phyloP scores from a whole-genome alignment of 176 grass and related monocot species.

The Avena eriantha region DNA sequence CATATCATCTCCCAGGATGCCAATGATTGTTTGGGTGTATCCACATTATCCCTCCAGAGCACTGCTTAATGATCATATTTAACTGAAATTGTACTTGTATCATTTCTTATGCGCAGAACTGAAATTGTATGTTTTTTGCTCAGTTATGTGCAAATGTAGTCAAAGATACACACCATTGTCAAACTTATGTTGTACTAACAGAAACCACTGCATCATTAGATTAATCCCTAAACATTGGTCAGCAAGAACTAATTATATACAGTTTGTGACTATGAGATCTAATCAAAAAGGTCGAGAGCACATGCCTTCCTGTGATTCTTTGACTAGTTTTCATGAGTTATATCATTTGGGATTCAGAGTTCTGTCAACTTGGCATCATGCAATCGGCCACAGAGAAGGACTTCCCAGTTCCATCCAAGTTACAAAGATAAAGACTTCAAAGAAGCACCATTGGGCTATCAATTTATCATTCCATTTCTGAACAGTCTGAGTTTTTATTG shows the following conservation, averaged over 20 bases:
- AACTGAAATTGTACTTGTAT: not conserved
- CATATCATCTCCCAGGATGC: too few relatives aligned
- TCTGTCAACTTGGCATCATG: not conserved
- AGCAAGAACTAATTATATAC: not conserved
- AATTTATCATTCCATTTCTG: slow-evolving; percentile 36
- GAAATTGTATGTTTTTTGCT: not conserved
- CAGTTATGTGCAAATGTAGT: not conserved
- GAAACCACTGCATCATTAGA: not conserved
- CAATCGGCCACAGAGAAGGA: not conserved
- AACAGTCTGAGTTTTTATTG: slow-evolving; percentile 6
- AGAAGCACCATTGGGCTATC: slow-evolving; percentile 21
- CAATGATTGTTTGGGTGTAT: too few relatives aligned
- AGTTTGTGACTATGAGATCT: not conserved
- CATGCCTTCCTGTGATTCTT: not conserved
- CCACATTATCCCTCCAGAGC: too few relatives aligned
- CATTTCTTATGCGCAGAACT: not conserved
- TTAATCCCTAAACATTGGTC: not conserved
- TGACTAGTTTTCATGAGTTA: not conserved
- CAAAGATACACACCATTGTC: not conserved
- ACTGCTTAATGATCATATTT: too few relatives aligned
- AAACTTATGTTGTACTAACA: not conserved
- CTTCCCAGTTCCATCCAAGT: not conserved
- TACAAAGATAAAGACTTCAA: not conserved
- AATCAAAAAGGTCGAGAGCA: not conserved
- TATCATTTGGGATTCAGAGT: not conserved